Evolutionary conservation across 1,284 basidiomycete genomes (phyloP), one percentile per base, ranked within the genome.

Genomic region (Pseudozyma hubeiensis): DNA sequence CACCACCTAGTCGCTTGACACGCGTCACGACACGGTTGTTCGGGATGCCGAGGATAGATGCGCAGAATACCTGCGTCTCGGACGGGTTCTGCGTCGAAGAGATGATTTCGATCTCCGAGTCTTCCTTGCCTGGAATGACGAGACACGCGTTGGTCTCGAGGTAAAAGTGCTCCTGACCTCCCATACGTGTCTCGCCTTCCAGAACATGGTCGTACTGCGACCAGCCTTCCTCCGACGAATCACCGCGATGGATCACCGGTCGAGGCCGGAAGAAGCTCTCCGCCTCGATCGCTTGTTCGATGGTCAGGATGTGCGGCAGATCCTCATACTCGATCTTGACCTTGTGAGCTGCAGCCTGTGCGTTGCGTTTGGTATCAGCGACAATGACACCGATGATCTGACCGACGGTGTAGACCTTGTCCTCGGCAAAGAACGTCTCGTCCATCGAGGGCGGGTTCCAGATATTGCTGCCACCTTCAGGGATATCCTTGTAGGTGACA

Each of bases 241-340:
- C 74, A 16, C 80, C 80, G 24, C 76, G 79, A 24, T 61, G 64
- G 44, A 70, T 74, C 33, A 73, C 77, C 46, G 75, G 79, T 54
- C 62, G 77, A 63, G 67, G 79, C 61, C 51, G 61, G 68, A 57
- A 79, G 63, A 70, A 84, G 71, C 75, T 81, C 34, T 75, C 34
- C 2, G 64, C 65, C 13, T 62, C 77, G 31, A 81, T 80, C 40
- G 82, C 83, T 44, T 85, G 80, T 53, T 85, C 85, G 50, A 85
- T 84, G 5, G 84, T 84, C 7, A 85, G 65, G 33, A 85, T 67
- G 49, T 76, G 77, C 11, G 84, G 83, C 45, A 85, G 47, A 16
- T 84, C 81, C 46, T 85, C 79, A 55, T 85, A 85, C 53, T 82
- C 79, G 53, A 85, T 64, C 46, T 74, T 75, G 65, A 85, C 84